These are phyloP conservation scores for Fusarium sp. DNA, from an alignment of 2,329 filamentous ascomycete genomes.

Conservation along the genomic window DNA sequence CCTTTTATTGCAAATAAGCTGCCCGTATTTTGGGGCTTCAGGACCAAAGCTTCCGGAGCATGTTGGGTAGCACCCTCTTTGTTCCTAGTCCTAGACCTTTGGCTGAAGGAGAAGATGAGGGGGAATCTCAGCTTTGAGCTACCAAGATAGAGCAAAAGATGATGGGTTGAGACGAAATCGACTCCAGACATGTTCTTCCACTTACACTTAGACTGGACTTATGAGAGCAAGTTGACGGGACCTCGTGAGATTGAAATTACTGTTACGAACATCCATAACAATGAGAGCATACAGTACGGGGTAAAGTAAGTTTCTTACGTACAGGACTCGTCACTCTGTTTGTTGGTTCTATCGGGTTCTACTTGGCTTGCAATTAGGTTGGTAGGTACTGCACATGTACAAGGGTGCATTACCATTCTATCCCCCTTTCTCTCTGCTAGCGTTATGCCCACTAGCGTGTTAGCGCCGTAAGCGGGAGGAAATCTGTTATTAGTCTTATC, in stretches of 20 bases:
- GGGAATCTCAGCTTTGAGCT: not conserved
- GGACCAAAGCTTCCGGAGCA: not conserved
- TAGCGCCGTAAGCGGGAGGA: slow-evolving; percentile 14
- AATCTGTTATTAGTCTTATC: slow-evolving; percentile 34
- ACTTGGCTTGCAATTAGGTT: not conserved
- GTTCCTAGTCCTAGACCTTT: not conserved
- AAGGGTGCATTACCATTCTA: slow-evolving; percentile 7
- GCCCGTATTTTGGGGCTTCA: not conserved
- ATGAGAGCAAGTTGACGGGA: not conserved
- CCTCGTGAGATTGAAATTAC: slow-evolving; percentile 3
- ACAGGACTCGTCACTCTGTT: slow-evolving; percentile 7
- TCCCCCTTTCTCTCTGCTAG: slow-evolving; percentile 18
- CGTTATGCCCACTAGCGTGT: slow-evolving; percentile 28
- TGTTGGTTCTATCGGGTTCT: not conserved
- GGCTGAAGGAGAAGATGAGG: not conserved
- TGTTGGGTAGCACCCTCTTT: not conserved
- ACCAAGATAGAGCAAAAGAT: not conserved
- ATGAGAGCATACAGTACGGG: not conserved
- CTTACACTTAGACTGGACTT: not conserved
- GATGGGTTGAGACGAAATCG: not conserved
- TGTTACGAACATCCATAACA: not conserved
- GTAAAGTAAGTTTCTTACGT: not conserved
- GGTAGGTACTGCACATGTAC: not conserved
- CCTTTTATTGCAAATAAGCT: not conserved
- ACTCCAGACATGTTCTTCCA: not conserved